These are phyloP conservation scores for Lachancea meyersii DNA, from an alignment of 805 yeast genomes.

Conservation along the genomic window DNA sequence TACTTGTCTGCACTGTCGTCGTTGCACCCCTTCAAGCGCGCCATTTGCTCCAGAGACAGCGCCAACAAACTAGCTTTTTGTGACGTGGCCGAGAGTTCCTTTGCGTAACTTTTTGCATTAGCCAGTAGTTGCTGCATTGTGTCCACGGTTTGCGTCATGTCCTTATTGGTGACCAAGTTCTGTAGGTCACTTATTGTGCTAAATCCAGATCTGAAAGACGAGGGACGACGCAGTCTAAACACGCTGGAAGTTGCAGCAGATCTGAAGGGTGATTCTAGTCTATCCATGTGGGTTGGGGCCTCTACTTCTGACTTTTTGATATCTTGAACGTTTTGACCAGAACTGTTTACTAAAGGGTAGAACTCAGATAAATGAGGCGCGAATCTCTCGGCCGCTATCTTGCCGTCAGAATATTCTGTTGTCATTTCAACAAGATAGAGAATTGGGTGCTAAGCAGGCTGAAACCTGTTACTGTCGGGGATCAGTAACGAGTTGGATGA, in stretches of 20 bases:
- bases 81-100: constrained; percentile 35
- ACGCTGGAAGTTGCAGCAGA: constrained; percentile 6
- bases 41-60: constrained; percentile 56
- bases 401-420: neutral
- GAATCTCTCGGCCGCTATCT: constrained; percentile 22
- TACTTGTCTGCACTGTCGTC: constrained; percentile 52
- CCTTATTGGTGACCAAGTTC: constrained; percentile 54
- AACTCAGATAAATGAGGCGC: constrained; percentile 56
- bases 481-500: too few relatives aligned
- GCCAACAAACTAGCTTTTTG: constrained; percentile 68
- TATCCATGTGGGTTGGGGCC: neutral
- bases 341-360: constrained; percentile 43
- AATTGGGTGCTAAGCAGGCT: constrained; percentile 3
- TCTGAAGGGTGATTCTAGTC: constrained; percentile 2
- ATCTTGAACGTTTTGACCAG: neutral
- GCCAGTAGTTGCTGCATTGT: constrained; percentile 45
- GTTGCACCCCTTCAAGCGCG: constrained; percentile 58
- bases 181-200: constrained; percentile 49
- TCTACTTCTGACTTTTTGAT: neutral
- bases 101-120: constrained; percentile 43
- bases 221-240: constrained; percentile 21
- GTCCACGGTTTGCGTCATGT: constrained; percentile 45
- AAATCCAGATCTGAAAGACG: constrained; percentile 40
- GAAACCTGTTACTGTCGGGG: neutral
- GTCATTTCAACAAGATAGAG: constrained; percentile 5